Base-by-base conservation (phyloP, 108 stramenopile genomes). In the Fragilariopsis cylindrus region DNA sequence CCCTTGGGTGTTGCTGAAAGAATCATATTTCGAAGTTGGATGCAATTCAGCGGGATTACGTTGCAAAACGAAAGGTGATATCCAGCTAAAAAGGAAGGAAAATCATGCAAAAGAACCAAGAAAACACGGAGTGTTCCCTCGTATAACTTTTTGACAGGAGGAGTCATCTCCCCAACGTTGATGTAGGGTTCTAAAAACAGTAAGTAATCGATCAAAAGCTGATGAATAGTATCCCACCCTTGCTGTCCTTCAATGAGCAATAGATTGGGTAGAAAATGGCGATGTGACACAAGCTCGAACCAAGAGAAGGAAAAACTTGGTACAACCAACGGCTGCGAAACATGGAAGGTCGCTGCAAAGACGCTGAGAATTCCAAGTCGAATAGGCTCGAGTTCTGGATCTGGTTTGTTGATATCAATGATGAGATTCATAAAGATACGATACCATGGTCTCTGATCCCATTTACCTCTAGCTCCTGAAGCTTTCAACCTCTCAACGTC, bases 381-480 rank as follows among this genome's bases (percentile, higher is more conserved):
- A 67, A 92, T 89, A 16, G 83, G 69, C 58, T 97, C 96, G 4
- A 95, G 70, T 7, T 75, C 76, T 3, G 88, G 87, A 76, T 92
- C 92, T 4, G 97, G 94, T 49, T 87, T 82, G 79, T 95, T 96
- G 69, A 99, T 54, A 69, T 98, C 99, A 48, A 93, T 88, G 3
- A 97, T 75, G 70, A 99, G 81, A 85, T 97, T 93, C 40, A 98
- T 82, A 3, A 99, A 73, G 62, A 99, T 76, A 48, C 99, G 90
- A 82, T 95, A 98, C 95, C 98, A 99, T 16, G 99, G 99, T 48
- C 98, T 81, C 75, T 97, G 98, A 73, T 99, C 99, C 93, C 95
- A 92, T 16, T 58, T 64, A 47, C 57, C 67, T 16, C 50, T 43
- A 5, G 47, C 3, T 9, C 65, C 71, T 30, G 30, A 30, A 5